Base-by-base conservation (phyloP, 2,329 filamentous ascomycete species). In the Diaporthe sp. region DNA sequence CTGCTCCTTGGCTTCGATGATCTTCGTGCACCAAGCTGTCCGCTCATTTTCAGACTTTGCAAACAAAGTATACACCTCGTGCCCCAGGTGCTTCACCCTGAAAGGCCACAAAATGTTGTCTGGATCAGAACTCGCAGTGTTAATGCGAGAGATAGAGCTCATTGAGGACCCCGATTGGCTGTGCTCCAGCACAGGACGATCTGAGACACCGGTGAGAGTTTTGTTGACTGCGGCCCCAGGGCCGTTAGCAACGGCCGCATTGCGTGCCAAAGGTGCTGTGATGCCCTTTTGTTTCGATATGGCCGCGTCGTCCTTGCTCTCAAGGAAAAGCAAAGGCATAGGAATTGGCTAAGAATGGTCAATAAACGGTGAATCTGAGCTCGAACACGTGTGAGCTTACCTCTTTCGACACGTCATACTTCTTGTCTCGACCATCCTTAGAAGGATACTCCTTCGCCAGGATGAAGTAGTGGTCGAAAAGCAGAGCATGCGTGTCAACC, bases 381-480 rank as follows among this genome's bases (percentile, higher is more conserved):
- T 30, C 25, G 30, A 9, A 54, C 35, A 54, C 15, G 4, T 69
- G 28, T 35, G 30, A 13, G 64, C 68, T 10, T 33, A 93, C 92
- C 84, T 97, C 89, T 83, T 97, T 96, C 0, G 96, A 98, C 42
- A 99, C 96, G 82, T 99, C 97, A 79, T 97, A 99, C 79, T 94
- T 95, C 84, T 93, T 97, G 71, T 93, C 89, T 64, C 90, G 91
- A 58, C 91, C 89, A 58, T 92, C 90, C 79, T 95, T 95, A 60
- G 92, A 87, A 15, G 89, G 87, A 4, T 92, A 88, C 10, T 95
- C 89, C 86, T 99, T 99, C 52, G 97, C 94, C 58, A 99, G 86
- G 45, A 99, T 96, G 50, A 99, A 89, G 82, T 98, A 99, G 84
- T 99, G 96, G 80, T 99, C 97, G 81, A 99, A 98, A 0, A 99